Conservation (phyloP, 2,329 filamentous ascomycete species). For the Ophiostoma montium region DNA sequence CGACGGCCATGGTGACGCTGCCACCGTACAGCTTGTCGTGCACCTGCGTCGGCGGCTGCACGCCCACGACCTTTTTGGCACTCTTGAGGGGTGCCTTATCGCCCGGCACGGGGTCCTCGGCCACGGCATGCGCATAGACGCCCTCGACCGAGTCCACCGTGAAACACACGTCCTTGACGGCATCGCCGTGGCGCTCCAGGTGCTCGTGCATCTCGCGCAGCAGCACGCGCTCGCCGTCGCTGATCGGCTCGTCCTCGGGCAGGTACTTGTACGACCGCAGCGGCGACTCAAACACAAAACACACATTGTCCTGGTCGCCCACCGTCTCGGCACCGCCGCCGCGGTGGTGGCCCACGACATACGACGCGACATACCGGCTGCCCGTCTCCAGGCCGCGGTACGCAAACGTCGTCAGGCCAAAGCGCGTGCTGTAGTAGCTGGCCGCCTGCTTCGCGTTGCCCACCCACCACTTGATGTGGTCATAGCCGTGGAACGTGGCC, state of each 20-base stretch:
- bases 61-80: slow-evolving; percentile 22
- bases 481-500: slow-evolving; percentile 65
- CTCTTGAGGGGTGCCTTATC: neutral
- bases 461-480: slow-evolving; percentile 92
- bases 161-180: slow-evolving; percentile 89
- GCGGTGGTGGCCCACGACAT: slow-evolving; percentile 59
- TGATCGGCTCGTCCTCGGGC: slow-evolving; percentile 45
- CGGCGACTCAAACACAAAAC: slow-evolving; percentile 75
- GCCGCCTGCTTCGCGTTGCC: slow-evolving; percentile 95
- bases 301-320: slow-evolving; percentile 37
- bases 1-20: slow-evolving; percentile 58
- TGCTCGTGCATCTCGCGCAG: slow-evolving; percentile 68
- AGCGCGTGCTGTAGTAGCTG: slow-evolving; percentile 72
- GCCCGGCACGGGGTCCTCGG: slow-evolving; percentile 34
- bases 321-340: slow-evolving; percentile 5
- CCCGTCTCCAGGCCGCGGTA: slow-evolving; percentile 84
- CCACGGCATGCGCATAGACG: slow-evolving; percentile 62
- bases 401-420: slow-evolving; percentile 72
- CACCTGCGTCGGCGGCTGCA: slow-evolving; percentile 43
- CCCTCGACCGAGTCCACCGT: slow-evolving; percentile 80
- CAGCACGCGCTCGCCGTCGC: slow-evolving; percentile 46
- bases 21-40: slow-evolving; percentile 53
- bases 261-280: slow-evolving; percentile 47
- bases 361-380: slow-evolving; percentile 64
- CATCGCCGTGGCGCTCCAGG: slow-evolving; percentile 78